Percentiles rank a stretch among this genome's conserved stretches.
These are phyloP conservation scores for Boletus vermiculosoides DNA, from an alignment of 768 basidiomycete genomes.

Conservation along the genomic window DNA sequence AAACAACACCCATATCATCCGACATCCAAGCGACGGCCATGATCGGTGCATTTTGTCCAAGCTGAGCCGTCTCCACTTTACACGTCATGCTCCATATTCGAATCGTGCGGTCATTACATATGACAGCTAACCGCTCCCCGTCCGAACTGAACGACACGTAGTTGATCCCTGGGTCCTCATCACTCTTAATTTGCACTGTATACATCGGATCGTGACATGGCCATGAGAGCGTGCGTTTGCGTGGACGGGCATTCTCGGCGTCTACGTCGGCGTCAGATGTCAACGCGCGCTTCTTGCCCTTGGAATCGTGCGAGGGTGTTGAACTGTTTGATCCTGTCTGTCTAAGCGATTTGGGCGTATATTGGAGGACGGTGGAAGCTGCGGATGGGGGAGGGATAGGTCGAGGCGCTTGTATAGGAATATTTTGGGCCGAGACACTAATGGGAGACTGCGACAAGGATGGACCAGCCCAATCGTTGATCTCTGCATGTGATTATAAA, in stretches of 20 bases:
- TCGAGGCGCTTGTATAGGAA: constrained; percentile 32
- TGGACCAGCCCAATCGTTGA: constrained; percentile 26
- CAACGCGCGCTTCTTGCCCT: constrained; percentile 42
- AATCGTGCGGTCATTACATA: constrained; percentile 59
- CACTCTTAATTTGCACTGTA: constrained; percentile 42
- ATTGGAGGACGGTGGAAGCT: constrained; percentile 35
- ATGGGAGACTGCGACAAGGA: constrained; percentile 17
- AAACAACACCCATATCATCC: constrained; percentile 52
- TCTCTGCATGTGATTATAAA: constrained; percentile 15
- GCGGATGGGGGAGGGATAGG: constrained; percentile 29
- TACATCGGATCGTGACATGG: constrained; percentile 43
- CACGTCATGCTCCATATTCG: constrained; percentile 59
- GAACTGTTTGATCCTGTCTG: constrained; percentile 19
- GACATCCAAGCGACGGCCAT: constrained; percentile 59
- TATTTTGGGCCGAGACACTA: constrained; percentile 15
- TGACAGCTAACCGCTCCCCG: constrained; percentile 55
- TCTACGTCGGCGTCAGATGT: constrained; percentile 24
- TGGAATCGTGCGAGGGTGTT: constrained; percentile 28
- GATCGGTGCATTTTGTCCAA: constrained; percentile 51
- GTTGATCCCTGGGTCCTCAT: constrained; percentile 46
- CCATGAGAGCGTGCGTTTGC: constrained; percentile 44
- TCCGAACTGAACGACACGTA: constrained; percentile 52
- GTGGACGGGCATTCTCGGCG: constrained; percentile 30
- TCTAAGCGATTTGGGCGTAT: constrained; percentile 20
- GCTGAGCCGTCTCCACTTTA: constrained; percentile 51